These are phyloP conservation scores for Lenzites betulinus DNA, from an alignment of 768 basidiomycete genomes.

Conservation along the genomic window DNA sequence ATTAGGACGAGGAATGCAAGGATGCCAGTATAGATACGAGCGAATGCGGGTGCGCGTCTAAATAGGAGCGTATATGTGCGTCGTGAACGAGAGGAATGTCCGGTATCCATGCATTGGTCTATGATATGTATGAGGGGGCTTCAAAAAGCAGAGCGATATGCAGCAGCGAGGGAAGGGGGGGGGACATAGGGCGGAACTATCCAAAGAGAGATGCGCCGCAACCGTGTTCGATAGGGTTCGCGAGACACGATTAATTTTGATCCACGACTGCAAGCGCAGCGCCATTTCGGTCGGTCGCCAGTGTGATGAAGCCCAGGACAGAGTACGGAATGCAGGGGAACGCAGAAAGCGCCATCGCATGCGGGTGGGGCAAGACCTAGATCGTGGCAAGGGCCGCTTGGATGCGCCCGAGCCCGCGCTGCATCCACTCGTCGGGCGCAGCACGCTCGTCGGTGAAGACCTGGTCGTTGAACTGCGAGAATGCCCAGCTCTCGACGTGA, in stretches of 20 bases:
- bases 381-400: conserved; percentile 33
- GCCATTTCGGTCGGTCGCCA: neutral
- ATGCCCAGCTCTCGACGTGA: conserved; percentile 62
- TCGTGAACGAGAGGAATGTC: conserved; percentile 6
- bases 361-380: neutral
- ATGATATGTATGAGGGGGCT: neutral
- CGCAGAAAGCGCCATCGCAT: neutral
- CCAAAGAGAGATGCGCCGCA: neutral
- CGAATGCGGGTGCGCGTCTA: conserved; percentile 1
- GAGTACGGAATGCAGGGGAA: neutral
- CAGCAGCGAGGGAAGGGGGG: neutral
- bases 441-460: conserved; percentile 51
- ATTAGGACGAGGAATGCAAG: conserved; percentile 2
- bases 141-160: neutral
- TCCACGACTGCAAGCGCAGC: neutral
- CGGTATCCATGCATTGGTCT: conserved; percentile 7
- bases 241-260: neutral
- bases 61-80: neutral
- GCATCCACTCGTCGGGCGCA: conserved; percentile 59
- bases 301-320: neutral
- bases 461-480: conserved; percentile 58
- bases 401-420: conserved; percentile 49
- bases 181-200: neutral
- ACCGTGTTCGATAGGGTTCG: neutral
- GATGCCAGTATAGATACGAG: conserved; percentile 13